Percentiles rank a stretch among this genome's conserved stretches.
phyloP scores from a whole-genome alignment of 106 monocot species.

The Vanilla planifolia region DNA sequence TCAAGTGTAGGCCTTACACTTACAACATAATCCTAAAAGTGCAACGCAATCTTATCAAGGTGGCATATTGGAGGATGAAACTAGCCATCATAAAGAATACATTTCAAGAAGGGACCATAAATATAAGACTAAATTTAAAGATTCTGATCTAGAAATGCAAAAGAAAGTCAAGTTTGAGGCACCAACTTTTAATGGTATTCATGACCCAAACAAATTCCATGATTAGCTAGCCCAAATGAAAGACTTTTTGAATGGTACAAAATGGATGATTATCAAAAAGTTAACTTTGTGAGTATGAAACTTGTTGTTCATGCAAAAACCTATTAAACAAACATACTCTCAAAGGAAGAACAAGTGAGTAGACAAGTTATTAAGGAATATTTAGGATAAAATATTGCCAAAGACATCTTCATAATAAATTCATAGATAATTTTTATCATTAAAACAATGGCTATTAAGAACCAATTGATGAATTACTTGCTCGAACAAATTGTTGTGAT shows the following conservation, averaged over 20 bases:
- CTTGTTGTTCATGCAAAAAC: neutral
- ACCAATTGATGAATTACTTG: neutral
- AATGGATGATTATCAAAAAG: neutral
- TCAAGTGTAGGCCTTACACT: too few relatives aligned
- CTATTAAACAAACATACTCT: neutral
- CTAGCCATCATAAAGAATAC: too few relatives aligned
- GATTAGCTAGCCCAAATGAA: neutral
- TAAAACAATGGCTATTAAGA: neutral
- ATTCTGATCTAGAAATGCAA: too few relatives aligned
- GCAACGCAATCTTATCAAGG: too few relatives aligned
- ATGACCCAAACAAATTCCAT: neutral
- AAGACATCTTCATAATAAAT: neutral
- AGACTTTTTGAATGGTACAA: neutral
- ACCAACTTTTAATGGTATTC: neutral
- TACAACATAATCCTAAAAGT: too few relatives aligned
- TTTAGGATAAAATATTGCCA: neutral
- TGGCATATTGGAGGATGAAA: too few relatives aligned
- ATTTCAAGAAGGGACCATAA: too few relatives aligned
- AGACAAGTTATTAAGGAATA: neutral
- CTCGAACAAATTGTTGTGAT: neutral
- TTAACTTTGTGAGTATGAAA: neutral
- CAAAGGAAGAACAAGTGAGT: too few relatives aligned
- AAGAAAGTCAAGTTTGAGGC: too few relatives aligned
- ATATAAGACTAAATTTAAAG: too few relatives aligned
- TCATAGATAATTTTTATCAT: neutral